Base-by-base conservation (phyloP, 169 alveolate species). In the Plasmodium blacklocki region DNA sequence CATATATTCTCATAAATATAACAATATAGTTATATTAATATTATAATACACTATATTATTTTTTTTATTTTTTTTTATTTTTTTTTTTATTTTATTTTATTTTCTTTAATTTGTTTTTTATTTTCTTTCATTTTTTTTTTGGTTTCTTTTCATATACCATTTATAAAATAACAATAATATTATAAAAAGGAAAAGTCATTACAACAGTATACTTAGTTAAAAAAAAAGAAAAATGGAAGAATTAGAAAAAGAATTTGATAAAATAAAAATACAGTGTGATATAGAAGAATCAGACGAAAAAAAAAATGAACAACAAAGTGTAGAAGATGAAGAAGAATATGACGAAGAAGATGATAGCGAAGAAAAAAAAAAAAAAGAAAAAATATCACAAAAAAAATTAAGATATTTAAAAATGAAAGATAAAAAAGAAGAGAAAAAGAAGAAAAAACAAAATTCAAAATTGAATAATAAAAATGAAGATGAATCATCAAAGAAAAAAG, bases 401-500 rank as follows among this genome's bases (percentile, higher is more conserved):
- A 76, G 89, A 43, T 64, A 73, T 64, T 59, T 73, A 26, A 88
- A 73, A 67, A 88, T 76, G 89, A 76, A 76, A 76, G 76, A 76
- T 21, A 76, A 76, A 14, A 76, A 76, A 21, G 89, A 76, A 76
- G 89, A 76, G 66, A 76, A 76, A 64, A 76, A 63, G 59, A 62
- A 21, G 23, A 76, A 76, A 29, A 76, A 76, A 56, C 75, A 62
- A 62, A 59, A 58, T 15, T 21, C 71, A 19, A 75, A 88, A 29
- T 18, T 71, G 2, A 60, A 21, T 47, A 85, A 85, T 72, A 60
- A 63, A 63, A 49, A 59, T 43, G 68, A 64, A 21, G 52, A n/a
- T 64, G 45, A 70, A 6, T 43, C 2, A 8, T 49, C 26, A 19
- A 15, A 39, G 32, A 50, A 43, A 49, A 67, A 62, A 21, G 75